Base-by-base conservation (phyloP, 306 rosid genomes). In the Carpinus fangiana region DNA sequence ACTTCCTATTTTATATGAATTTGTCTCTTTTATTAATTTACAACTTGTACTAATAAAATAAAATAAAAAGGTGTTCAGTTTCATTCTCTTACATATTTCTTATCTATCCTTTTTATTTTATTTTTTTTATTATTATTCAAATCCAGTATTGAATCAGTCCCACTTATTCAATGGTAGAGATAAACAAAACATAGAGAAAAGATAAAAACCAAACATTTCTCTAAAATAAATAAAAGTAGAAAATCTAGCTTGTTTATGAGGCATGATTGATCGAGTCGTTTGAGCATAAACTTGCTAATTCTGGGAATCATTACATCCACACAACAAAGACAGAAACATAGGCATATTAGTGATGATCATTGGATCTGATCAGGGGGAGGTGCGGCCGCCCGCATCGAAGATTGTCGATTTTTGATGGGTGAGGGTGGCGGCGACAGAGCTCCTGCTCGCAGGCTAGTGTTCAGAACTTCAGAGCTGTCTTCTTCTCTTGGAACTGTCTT, bases 391-490 rank as follows among this genome's bases (percentile, higher is more conserved):
- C 0, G 0, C 12, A 38, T 20, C 14, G 76, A 48, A 3, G 17
- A 54, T 0, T 0, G 23, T 55, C 0, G 17, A 62, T 78, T 80
- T 80, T 56, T 61, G 4, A 8, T 4, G 21, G 87, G 89, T 10
- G 87, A 2, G 4, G 89, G 87, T 31, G 86, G 87, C 5, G 90
- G 78, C 51, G 78, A 12, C 18, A 7, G 38, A 41, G 0, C 0
- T 14, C 0, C 18, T 17, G 18, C 2, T 62, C 76, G 45, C 1
- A 84, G 61, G 26, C 78, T 78, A 36, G 7, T 68, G 23, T 57
- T 68, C 38, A 53, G 43, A 54, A 21, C 69, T 46, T 71, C 70
- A 76, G 10, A 48, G 28, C 59, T 53, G 18, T 43, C 66, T 55
- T 46, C 74, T 69, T n/a, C 65, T 61, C 71, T 75, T 60, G 55